These are phyloP conservation scores for Porodaedalea pini DNA, from an alignment of 1,284 basidiomycete genomes.

Conservation along the genomic window DNA sequence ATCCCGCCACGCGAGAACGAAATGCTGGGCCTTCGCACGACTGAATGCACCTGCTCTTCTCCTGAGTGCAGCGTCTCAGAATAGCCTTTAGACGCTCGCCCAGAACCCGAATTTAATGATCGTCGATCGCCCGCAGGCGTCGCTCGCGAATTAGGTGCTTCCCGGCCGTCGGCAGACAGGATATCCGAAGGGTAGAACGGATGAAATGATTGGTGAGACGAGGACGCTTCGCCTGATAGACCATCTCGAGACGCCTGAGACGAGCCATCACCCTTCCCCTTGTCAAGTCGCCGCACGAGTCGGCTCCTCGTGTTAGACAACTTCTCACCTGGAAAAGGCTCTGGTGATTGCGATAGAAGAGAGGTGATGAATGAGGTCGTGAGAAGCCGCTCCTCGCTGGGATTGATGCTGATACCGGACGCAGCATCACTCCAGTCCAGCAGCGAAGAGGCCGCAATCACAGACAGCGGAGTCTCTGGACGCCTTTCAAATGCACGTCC, in stretches of 20 bases:
- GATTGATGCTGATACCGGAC: slow-evolving; percentile 53
- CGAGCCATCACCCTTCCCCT: neutral
- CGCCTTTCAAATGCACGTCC: slow-evolving; percentile 8
- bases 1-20: slow-evolving; percentile 1
- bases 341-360: slow-evolving; percentile 36
- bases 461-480: slow-evolving; percentile 24
- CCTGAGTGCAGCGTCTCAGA: slow-evolving; percentile 7
- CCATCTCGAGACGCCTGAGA: slow-evolving; percentile 1
- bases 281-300: neutral
- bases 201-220: neutral
- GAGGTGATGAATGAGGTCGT: slow-evolving; percentile 60
- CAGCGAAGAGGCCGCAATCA: slow-evolving; percentile 27
- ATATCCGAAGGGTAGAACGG: slow-evolving; percentile 11
- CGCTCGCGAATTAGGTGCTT: neutral
- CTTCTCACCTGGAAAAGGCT: slow-evolving; percentile 17
- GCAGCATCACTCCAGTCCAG: slow-evolving; percentile 60
- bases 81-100: neutral
- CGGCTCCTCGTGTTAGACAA: neutral
- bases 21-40: slow-evolving; percentile 14
- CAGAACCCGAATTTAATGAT: neutral
- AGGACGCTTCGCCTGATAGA: neutral
- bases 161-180: neutral
- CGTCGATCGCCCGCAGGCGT: neutral
- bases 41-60: slow-evolving; percentile 14
- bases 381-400: slow-evolving; percentile 52